Conservation (phyloP, 2,329 filamentous ascomycete species). For the Setomelanomma holmii region DNA sequence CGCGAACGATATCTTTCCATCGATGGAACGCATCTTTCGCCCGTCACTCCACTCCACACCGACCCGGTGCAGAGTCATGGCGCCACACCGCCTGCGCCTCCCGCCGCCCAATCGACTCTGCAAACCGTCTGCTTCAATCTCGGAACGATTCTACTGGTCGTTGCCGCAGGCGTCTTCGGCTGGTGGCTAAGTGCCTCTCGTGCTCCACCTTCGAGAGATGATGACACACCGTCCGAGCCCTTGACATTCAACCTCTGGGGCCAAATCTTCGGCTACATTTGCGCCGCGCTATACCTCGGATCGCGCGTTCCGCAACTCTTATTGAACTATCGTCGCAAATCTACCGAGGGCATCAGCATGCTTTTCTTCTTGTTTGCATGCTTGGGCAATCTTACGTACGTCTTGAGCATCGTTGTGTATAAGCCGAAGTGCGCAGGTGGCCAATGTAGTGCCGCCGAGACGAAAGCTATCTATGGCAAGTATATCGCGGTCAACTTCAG, state of each 20-base stretch:
- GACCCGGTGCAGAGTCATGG: conserved; percentile 25
- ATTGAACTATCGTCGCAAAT: conserved; percentile 90
- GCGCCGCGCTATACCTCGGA: conserved; percentile 86
- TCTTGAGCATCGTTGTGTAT: conserved; percentile 89
- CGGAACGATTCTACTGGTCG: conserved; percentile 79
- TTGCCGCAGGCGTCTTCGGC: conserved; percentile 77
- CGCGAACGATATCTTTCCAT: conserved; percentile 63
- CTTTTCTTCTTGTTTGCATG: conserved; percentile 98
- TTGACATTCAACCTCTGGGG: conserved; percentile 77
- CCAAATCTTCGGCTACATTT: conserved; percentile 93
- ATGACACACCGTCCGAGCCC: conserved; percentile 28
- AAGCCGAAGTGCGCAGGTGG: conserved; percentile 69
- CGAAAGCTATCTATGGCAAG: conserved; percentile 69
- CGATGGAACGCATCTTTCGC: conserved; percentile 74
- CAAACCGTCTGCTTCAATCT: conserved; percentile 75
- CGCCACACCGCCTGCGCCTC: conserved; percentile 52
- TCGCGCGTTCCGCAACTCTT: conserved; percentile 89
- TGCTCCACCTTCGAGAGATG: conserved; percentile 40
- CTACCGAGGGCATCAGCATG: conserved; percentile 90
- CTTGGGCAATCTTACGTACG: conserved; percentile 92
- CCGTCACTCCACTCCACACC: conserved; percentile 77
- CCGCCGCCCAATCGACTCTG: conserved; percentile 49
- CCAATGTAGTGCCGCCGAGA: conserved; percentile 71
- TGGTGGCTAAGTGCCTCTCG: conserved; percentile 73
- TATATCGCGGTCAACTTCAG: conserved; percentile 91